phyloP scores from a whole-genome alignment of 371 early-diverging fungal species.

The Cokeromyces recurvatus region DNA sequence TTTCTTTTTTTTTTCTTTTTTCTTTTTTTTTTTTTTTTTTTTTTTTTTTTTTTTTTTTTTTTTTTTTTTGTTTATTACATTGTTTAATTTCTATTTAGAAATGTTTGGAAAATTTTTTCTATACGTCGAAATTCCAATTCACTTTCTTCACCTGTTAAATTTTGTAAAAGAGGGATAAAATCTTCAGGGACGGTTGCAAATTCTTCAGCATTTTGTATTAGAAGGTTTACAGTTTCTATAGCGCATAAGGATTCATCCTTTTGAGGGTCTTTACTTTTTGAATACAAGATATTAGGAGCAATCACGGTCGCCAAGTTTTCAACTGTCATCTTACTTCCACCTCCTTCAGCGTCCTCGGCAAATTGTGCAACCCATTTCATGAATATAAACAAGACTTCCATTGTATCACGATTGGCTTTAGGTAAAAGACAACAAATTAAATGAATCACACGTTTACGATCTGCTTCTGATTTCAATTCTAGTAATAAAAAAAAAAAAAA shows the following conservation, averaged over 20 bases:
- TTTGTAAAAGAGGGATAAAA: slow-evolving; percentile 55
- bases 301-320: slow-evolving; percentile 89
- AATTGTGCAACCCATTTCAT: slow-evolving; percentile 79
- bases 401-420: slow-evolving; percentile 85
- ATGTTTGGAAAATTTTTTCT: too few species aligned
- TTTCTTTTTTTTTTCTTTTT: too few species aligned
- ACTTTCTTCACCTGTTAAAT: slow-evolving; percentile 50
- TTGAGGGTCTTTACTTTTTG: slow-evolving; percentile 71
- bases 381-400: slow-evolving; percentile 84
- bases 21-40: too few species aligned
- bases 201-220: slow-evolving; percentile 71
- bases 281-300: slow-evolving; percentile 89
- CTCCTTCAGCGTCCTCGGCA: slow-evolving; percentile 54
- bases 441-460: slow-evolving; percentile 68
- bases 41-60: too few species aligned
- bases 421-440: slow-evolving; percentile 84
- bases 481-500: slow-evolving; percentile 1
- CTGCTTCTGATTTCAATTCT: slow-evolving; percentile 53
- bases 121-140: slow-evolving; percentile 58
- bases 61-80: too few species aligned
- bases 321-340: slow-evolving; percentile 88
- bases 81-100: too few species aligned
- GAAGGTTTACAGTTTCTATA: slow-evolving; percentile 68
- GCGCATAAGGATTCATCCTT: slow-evolving; percentile 64
- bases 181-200: slow-evolving; percentile 76